phyloP scores from a whole-genome alignment of 768 basidiomycete genomes.

The Macrocybe gigantea region DNA sequence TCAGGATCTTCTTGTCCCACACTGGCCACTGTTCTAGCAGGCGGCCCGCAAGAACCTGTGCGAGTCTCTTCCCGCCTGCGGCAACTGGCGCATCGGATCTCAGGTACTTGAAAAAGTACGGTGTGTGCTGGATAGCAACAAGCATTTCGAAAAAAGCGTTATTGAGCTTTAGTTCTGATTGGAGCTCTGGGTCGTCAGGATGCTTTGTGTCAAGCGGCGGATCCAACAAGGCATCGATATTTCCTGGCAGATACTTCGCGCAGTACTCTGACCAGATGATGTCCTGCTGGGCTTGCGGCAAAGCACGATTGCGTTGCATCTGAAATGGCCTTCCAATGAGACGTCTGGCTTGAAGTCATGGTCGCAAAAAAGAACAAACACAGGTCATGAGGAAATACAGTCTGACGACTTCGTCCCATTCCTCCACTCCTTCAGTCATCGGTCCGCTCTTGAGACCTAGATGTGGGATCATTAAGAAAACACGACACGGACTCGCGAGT shows the following conservation, averaged over 20 bases:
- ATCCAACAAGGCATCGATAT: conserved; percentile 10
- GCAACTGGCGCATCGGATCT: conserved; percentile 11
- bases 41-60: conserved; percentile 11
- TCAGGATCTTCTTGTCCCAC: conserved; percentile 8
- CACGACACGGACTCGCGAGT: no score
- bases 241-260: conserved; percentile 13
- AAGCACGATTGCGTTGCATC: neutral
- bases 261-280: conserved; percentile 11
- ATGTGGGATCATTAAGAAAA: no score
- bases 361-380: no score
- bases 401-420: no score
- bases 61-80: conserved; percentile 9
- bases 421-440: no score
- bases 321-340: neutral
- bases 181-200: neutral
- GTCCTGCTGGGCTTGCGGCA: conserved; percentile 8
- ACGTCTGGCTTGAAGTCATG: no score
- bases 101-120: conserved; percentile 15
- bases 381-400: no score
- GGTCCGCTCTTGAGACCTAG: no score
- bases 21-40: conserved; percentile 1
- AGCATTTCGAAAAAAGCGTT: conserved; percentile 16
- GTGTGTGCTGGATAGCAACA: conserved; percentile 12
- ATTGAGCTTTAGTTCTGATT: neutral
- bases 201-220: neutral